Conservation (phyloP, 1,139 yeast genomes). For the Pneumocystis jirovecii region DNA sequence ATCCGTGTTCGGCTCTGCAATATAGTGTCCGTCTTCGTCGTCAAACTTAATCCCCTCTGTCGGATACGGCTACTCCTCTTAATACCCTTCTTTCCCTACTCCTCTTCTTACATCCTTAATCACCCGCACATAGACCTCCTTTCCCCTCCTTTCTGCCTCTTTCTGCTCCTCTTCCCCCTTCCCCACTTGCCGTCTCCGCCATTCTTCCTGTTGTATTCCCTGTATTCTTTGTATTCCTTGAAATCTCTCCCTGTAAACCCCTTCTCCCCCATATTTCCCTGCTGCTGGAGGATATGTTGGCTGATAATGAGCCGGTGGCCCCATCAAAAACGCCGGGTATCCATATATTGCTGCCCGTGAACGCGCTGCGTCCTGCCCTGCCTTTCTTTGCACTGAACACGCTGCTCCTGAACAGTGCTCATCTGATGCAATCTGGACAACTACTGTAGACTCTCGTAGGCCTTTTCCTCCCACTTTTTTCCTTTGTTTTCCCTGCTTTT, state of each 20-base stretch:
- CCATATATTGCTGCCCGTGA: background rate
- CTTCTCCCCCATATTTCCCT: too few species aligned
- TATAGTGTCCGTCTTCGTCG: conserved; percentile 29
- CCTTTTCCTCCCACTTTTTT: too few species aligned
- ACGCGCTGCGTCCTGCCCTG: too few species aligned
- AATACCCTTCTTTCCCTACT: too few species aligned
- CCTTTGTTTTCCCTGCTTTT: too few species aligned
- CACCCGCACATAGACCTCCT: background rate
- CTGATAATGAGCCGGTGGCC: background rate
- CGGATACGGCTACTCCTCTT: background rate
- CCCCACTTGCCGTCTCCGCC: too few species aligned
- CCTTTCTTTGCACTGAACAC: too few species aligned
- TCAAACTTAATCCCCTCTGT: conserved; percentile 16
- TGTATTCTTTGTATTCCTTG: too few species aligned
- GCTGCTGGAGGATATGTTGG: background rate
- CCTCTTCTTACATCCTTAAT: background rate
- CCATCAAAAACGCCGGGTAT: background rate
- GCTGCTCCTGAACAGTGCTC: too few species aligned
- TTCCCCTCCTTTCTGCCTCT: background rate
- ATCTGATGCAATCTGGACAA: too few species aligned
- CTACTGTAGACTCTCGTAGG: too few species aligned
- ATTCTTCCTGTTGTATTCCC: too few species aligned
- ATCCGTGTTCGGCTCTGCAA: conserved; percentile 22
- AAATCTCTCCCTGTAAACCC: background rate
- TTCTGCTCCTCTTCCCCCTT: background rate